A percentile compares a stretch with the other conserved stretches of the same genome.
Evolutionary conservation across 208 protist species (phyloP).

Genomic region (Trypanosoma boissoni): DNA sequence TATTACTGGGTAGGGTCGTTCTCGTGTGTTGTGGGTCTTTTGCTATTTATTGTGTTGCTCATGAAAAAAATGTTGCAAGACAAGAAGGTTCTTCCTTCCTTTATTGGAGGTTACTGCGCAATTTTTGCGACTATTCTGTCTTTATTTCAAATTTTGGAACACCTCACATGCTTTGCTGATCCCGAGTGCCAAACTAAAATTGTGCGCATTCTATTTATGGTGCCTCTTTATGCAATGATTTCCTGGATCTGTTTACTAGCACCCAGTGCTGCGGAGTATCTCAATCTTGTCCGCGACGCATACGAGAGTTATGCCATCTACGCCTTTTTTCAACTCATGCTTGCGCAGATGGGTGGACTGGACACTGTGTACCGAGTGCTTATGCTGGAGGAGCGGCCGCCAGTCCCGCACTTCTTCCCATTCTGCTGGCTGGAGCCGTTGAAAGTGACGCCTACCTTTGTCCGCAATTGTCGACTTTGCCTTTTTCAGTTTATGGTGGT

Average conservation of each 20-base stretch:
- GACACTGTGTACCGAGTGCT: constrained; percentile 83
- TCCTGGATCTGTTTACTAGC: constrained; percentile 78
- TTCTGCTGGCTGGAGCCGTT: constrained; percentile 83
- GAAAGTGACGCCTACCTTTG: constrained; percentile 78
- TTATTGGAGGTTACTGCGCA: constrained; percentile 87
- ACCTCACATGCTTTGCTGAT: constrained; percentile 87
- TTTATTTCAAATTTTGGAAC: constrained; percentile 88
- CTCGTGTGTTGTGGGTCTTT: constrained; percentile 63
- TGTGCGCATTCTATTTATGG: constrained; percentile 94
- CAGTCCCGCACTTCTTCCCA: constrained; percentile 78
- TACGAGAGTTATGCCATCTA: constrained; percentile 95
- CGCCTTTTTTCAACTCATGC: constrained; percentile 93
- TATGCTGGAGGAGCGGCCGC: constrained; percentile 78
- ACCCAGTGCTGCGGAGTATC: constrained; percentile 74
- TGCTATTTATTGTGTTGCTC: constrained; percentile 68
- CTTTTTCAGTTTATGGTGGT: constrained; percentile 93
- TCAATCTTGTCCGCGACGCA: constrained; percentile 88
- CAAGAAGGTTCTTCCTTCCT: constrained; percentile 58
- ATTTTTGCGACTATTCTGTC: constrained; percentile 87
- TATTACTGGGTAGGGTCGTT: constrained; percentile 88
- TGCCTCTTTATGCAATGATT: constrained; percentile 89
- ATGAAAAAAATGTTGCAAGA: constrained; percentile 40
- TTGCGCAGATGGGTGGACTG: constrained; percentile 89
- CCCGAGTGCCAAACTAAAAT: constrained; percentile 90
- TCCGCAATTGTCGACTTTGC: constrained; percentile 83